phyloP scores from a whole-genome alignment of 2,329 filamentous ascomycete species.

The Trichoderma aggressivum region DNA sequence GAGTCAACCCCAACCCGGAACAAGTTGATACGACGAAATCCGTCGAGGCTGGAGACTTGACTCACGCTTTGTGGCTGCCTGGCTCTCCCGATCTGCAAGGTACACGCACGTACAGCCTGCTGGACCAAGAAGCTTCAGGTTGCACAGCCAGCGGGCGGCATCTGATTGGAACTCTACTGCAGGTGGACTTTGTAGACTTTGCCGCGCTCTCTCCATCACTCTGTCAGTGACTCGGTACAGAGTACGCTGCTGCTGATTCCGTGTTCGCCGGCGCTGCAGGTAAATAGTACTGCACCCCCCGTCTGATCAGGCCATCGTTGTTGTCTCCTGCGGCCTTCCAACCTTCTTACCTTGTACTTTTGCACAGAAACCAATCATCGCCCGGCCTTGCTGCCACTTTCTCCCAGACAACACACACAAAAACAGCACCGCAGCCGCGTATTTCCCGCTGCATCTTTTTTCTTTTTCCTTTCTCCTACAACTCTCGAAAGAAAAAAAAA shows the following conservation, averaged over 20 bases:
- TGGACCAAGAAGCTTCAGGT: not conserved
- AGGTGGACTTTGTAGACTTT: not conserved
- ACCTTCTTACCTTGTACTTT: not conserved
- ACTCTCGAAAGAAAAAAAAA: not conserved
- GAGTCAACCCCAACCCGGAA: not conserved
- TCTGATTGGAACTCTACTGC: not conserved
- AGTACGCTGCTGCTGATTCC: not conserved
- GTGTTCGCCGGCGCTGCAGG: not conserved
- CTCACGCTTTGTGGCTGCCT: constrained; percentile 7
- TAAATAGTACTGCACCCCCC: not conserved
- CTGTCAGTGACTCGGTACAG: not conserved
- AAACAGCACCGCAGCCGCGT: not conserved
- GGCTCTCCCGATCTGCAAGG: not conserved
- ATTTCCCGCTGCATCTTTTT: not conserved
- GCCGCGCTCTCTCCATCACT: not conserved
- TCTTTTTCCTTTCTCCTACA: not conserved
- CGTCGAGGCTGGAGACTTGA: not conserved
- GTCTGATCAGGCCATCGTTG: not conserved
- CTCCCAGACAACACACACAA: not conserved
- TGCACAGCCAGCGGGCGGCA: not conserved
- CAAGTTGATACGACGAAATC: not conserved
- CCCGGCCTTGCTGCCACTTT: not conserved
- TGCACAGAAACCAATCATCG: not conserved
- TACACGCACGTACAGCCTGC: not conserved
- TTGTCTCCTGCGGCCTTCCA: not conserved